Evolutionary conservation across 1,284 basidiomycete genomes (phyloP).

Genomic region (Ustilago shanxiensis): DNA sequence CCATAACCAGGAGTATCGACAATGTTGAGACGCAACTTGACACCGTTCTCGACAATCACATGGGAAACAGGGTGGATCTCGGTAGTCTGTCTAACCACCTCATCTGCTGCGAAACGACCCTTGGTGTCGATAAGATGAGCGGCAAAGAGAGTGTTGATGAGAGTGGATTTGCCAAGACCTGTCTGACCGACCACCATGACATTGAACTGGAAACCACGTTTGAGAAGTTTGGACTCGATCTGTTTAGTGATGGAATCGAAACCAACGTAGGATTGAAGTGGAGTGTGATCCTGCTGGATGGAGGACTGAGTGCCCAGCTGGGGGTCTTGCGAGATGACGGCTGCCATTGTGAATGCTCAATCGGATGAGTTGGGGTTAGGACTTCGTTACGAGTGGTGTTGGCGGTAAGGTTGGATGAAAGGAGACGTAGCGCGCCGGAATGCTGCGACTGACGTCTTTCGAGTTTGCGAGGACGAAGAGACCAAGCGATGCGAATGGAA

Average conservation of each 20-base stretch:
- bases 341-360: conserved; percentile 38
- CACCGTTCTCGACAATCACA: conserved; percentile 96
- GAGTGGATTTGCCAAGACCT: conserved; percentile 95
- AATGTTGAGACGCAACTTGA: conserved; percentile 94
- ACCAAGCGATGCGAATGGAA: neutral
- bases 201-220: conserved; percentile 99
- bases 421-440: neutral
- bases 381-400: too few species aligned
- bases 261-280: conserved; percentile 70
- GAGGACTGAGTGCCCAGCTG: neutral
- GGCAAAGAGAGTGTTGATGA: conserved; percentile 99
- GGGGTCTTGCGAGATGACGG: conserved; percentile 26
- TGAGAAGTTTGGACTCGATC: conserved; percentile 99
- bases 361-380: too few species aligned
- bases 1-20: conserved; percentile 99
- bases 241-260: conserved; percentile 84
- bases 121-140: conserved; percentile 98
- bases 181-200: conserved; percentile 81
- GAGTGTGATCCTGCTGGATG: conserved; percentile 49
- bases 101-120: conserved; percentile 87
- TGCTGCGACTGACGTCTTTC: conserved; percentile 8
- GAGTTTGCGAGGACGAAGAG: neutral
- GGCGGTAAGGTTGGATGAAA: neutral
- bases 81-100: conserved; percentile 90
- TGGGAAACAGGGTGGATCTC: conserved; percentile 96